Base-by-base conservation (phyloP, 164 flowering plant species). In the Aristolochia contorta region DNA sequence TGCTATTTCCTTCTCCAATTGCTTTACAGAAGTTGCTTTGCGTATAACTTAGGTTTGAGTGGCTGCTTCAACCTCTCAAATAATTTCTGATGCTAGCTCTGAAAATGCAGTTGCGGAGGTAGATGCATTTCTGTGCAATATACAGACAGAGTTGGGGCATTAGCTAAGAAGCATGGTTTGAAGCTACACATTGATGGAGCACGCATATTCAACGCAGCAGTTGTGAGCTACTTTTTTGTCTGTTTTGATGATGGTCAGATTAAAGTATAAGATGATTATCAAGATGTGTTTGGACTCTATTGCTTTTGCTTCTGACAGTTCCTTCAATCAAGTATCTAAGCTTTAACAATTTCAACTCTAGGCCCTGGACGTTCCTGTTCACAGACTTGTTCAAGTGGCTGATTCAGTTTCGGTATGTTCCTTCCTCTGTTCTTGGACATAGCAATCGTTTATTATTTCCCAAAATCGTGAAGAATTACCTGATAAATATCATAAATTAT, bases 171-270 rank as follows among this genome's bases (percentile, higher is more conserved):
- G 67, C 80, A 92, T 72, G 98, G 88, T 33, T 46, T 92, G 70
- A 89, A 92, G 80, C 89, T 92, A 71, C 98, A 92, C 65, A 89
- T 89, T 66, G 98, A 92, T 68, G 96, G 98, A 48, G 98, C 96
- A 59, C 89, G 96, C 33, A 92, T 92, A 61, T 92, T 92, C 65
- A 87, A 92, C 77, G 96, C 98, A 47, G 72, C 96, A 59, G 69
- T 70, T 64, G 96, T 92, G 71, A 85, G 95, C 78, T 24, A 13
- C 19, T 27, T 9, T 12, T 6, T 22, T 54, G 8, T 20, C 27
- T 56, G 59, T 15, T 32, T 12, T 21, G 23, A 54, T 13, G 27
- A 25, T 54, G 24, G 16, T 2, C 23, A 0, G 7, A 22, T 9
- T 4, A 54, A 54, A 23, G 23, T 15, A 1, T 49, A 49, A 49